Evolutionary conservation across 257 asterid genomes (phyloP), one percentile per base, ranked within the genome.

Genomic region (Nicotiana benthamiana): DNA sequence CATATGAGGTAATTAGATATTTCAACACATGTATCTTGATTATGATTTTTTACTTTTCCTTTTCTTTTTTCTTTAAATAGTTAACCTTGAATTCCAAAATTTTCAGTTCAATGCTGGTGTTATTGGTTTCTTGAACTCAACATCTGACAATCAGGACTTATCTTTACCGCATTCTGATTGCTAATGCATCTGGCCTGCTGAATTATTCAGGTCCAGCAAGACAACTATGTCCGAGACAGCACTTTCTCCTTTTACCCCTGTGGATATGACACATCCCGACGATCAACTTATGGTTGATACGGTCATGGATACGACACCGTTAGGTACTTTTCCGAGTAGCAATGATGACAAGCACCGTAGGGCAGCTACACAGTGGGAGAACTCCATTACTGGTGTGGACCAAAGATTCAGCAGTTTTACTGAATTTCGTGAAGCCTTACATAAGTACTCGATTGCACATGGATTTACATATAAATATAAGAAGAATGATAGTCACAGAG

Each of bases 401-500:
- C 99, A 96, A 85, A 89, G 98, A 83, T 96, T 96, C 85, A 91
- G 89, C 83, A 92, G 97, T 74, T 96, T 93, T 83, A 91, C 97
- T 1, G 99, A 96, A 84, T 90, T 96, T 63, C 98, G 97, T n/a
- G 99, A 96, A 79, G 97, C 97, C 82, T 89, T 96, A 83, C 99
- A 92, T 80, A 96, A 96, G 70, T 96, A 92, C 89, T 96, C 99
- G 17, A 94, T 96, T 75, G 98, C 98, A 46, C 98, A 92, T 81
- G 99, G 99, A 22, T 96, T 96, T 87, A 86, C 93, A 76, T 96
- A 96, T 92, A 93, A 92, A 79, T 96, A 93, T 79, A 93, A 95
- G 96, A 95, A 95, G 86, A 95, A 95, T 76, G 98, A 95, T 87
- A 92, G 98, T 84, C 97, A 92, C 86, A 95, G 99, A 20, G 99